A percentile compares a stretch with the other conserved stretches of the same genome.
phyloP scores from a whole-genome alignment of 192 early-diverging fungal species.

The Tieghemiomyces parasiticus region DNA sequence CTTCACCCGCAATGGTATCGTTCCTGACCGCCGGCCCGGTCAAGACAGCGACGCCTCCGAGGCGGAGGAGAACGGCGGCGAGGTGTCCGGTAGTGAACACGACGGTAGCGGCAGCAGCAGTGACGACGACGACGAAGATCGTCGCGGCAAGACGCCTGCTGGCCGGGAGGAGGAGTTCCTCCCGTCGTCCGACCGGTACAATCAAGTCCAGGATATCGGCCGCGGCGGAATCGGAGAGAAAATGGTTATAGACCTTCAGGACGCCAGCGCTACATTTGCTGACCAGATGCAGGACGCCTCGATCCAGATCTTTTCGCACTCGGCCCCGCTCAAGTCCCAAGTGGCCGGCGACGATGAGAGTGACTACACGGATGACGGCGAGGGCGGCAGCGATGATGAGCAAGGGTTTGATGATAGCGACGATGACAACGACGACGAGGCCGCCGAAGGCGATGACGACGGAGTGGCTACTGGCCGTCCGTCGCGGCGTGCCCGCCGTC shows the following conservation, averaged over 20 bases:
- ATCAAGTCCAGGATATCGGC: slow-evolving; percentile 32
- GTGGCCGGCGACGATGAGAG: slow-evolving; percentile 35
- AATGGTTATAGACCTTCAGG: slow-evolving; percentile 88
- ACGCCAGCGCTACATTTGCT: slow-evolving; percentile 33
- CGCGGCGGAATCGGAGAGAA: slow-evolving; percentile 63
- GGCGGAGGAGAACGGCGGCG: slow-evolving; percentile 17
- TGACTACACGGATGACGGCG: slow-evolving; percentile 25
- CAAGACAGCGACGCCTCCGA: neutral
- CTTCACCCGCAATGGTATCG: slow-evolving; percentile 44
- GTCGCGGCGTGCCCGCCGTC: too few species aligned
- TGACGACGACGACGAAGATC: slow-evolving; percentile 17
- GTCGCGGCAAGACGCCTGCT: too few species aligned
- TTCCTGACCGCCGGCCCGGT: slow-evolving; percentile 14
- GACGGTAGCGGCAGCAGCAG: neutral
- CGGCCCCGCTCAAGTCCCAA: slow-evolving; percentile 18
- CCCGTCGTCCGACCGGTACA: neutral
- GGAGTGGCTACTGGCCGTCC: too few species aligned
- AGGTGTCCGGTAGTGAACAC: slow-evolving; percentile 15
- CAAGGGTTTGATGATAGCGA: slow-evolving; percentile 15
- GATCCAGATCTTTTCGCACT: slow-evolving; percentile 26
- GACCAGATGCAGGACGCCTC: slow-evolving; percentile 23
- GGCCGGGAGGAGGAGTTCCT: too few species aligned
- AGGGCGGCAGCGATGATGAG: slow-evolving; percentile 23
- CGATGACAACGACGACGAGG: slow-evolving; percentile 14
- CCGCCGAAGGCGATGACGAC: slow-evolving; percentile 25